Evolutionary conservation across 768 basidiomycete species (phyloP), one percentile per base, ranked within the genome.

Genomic region (Pulveroboletus sp.): DNA sequence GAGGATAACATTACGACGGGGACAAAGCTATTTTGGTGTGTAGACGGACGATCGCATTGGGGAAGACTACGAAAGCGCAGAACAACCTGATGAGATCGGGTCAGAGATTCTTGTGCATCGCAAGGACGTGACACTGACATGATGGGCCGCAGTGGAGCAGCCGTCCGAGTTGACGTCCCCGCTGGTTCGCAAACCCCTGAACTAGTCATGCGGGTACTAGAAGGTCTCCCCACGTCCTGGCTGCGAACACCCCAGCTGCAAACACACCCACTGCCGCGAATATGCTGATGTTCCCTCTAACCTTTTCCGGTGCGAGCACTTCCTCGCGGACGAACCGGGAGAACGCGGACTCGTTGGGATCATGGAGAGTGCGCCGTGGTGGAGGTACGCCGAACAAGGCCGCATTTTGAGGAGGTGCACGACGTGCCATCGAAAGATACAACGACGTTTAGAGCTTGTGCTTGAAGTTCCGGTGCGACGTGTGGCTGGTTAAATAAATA

Each of bases 211-310:
- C 80, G 39, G 86, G 86, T 7, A 91, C 77, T 72, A 91, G 78
- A 38, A 86, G 64, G 37, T 85, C 86, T 10, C 90, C 90, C 78
- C 86, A 95, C 37, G 80, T 79, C 65, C 88, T 81, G 14, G 84
- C 81, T 13, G 73, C 81, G 39, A 82, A 66, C 49, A 92, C 82
- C 4, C 87, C 86, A 27, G 79, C 85, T 24, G 81, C 69, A 58
- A 91, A 92, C 53, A 89, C 69, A 6, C 76, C 72, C 7, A 84
- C 69, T 17, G 84, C 84, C 8, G 82, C 80, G 39, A 82, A 58
- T 53, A 90, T 78, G 61, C 76, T 86, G 61, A 89, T 58, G 64
- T 91, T 92, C 50, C 89, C 89, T 11, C 76, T 72, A 14, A 84
- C 59, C 66, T 90, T 89, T 56, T 90, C 86, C 9, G 84, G 83